Evolutionary conservation across 345 rosid genomes (phyloP).

Genomic region (Aurinia saxatilis): DNA sequence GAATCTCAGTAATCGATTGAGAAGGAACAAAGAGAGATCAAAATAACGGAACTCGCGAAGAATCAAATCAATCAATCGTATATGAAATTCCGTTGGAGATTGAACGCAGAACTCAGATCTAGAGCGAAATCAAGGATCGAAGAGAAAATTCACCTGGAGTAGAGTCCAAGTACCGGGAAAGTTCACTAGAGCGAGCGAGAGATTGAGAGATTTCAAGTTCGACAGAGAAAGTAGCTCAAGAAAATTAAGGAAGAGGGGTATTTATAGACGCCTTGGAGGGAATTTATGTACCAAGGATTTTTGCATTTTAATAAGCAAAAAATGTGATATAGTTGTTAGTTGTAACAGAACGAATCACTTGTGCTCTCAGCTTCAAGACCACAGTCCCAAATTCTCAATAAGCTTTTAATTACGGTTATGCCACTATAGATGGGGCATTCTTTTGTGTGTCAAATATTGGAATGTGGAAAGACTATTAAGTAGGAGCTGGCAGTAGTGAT

Average conservation of each 20-base stretch:
- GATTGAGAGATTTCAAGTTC: background rate
- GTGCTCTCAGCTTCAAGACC: too few relatives aligned
- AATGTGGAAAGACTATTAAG: background rate
- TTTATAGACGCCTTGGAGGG: slow-evolving; percentile 31
- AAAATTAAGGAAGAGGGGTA: slow-evolving; percentile 4
- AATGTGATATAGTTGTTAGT: slow-evolving; percentile 10
- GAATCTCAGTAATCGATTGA: too few relatives aligned
- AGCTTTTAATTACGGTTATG: slow-evolving; percentile 1
- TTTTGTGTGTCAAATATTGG: background rate
- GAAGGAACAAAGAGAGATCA: background rate
- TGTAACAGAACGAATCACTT: background rate
- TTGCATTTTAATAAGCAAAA: background rate
- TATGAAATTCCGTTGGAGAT: background rate
- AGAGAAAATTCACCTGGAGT: slow-evolving; percentile 6
- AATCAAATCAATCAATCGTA: background rate
- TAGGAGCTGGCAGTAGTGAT: slow-evolving; percentile 17
- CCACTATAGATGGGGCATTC: background rate
- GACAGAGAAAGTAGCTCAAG: slow-evolving; percentile 1
- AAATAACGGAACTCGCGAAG: background rate
- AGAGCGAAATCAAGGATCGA: background rate
- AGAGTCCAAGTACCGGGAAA: slow-evolving; percentile 11
- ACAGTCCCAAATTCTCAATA: background rate
- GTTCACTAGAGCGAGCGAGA: background rate
- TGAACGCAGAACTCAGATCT: slow-evolving; percentile 2
- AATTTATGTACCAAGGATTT: background rate